Evolutionary conservation across 1,284 basidiomycete genomes (phyloP), one percentile per base, ranked within the genome.

Genomic region (Tilletia caries): DNA sequence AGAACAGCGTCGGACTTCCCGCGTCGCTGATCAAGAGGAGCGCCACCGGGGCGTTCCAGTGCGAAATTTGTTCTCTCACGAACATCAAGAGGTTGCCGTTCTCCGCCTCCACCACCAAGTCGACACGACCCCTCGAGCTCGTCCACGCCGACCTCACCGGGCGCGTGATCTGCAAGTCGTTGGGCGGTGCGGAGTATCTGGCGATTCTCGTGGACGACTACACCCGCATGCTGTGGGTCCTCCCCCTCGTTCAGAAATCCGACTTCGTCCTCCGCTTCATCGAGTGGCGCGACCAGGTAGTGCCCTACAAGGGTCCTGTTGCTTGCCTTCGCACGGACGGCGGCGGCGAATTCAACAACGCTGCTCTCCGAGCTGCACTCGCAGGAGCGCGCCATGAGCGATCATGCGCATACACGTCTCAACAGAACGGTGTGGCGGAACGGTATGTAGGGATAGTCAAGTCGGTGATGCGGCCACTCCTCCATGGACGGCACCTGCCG

Each of bases 351-450:
- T 50, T 25, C 46, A 50, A 10, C 46, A 50, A 50, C 23, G 5
- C 46, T 4, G 46, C 46, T 18, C 3, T 50, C 20, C 4, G 20
- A 4, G 20, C 23, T 18, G 46, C 54, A 25, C 25, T 60, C 10
- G 5, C n/a, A 25, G 54, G 27, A 4, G 62, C 37, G 10, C 8
- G 62, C 3, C 62, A 64, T n/a, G 62, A 64, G 33, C 4, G n/a
- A n/a, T 41, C 62, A 5, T 41, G 33, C 18, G 25, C 62, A 2
- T 43, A 64, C 33, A 64, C 62, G 13, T 5, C 62, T 1, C 62
- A 64, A 32, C 37, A 37, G 44, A 66, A 66, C 43, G 65, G 43
- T 27, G 43, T 66, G 18, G 65, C 65, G 13, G 65, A 66, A 50
- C 65, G 65, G 12, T 32, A 29, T n/a, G 2, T 29, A 4, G 43